A percentile compares a stretch with the other conserved stretches of the same genome.
Evolutionary conservation across 164 flowering plant genomes (phyloP).

Genomic region (Euptelea pleiosperma): DNA sequence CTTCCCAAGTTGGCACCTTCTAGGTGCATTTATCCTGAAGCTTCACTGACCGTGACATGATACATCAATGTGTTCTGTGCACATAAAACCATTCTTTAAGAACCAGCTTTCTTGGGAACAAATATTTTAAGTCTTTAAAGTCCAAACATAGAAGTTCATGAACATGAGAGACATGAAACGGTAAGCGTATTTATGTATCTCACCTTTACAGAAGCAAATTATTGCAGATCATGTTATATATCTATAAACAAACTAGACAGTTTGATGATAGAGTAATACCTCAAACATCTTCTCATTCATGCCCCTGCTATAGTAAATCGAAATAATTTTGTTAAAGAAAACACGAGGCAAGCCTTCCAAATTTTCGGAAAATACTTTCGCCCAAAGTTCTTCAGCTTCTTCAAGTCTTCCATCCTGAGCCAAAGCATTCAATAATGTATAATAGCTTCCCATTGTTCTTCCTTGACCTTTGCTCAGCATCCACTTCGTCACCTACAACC

Average conservation of each 20-base stretch:
- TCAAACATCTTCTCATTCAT: conserved; percentile 89
- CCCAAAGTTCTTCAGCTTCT: conserved; percentile 87
- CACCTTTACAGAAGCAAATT: too few relatives aligned
- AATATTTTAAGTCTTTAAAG: too few relatives aligned
- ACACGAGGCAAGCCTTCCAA: conserved; percentile 72
- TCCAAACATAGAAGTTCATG: too few relatives aligned
- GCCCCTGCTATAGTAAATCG: conserved; percentile 60
- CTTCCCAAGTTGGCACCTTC: too few relatives aligned
- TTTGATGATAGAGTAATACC: conserved; percentile 40
- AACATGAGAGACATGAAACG: too few relatives aligned
- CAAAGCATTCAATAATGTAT: conserved; percentile 65
- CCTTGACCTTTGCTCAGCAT: conserved; percentile 98
- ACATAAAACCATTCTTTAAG: too few relatives aligned
- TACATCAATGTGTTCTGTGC: too few relatives aligned
- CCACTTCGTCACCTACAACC: conserved; percentile 80
- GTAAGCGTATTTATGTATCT: too few relatives aligned
- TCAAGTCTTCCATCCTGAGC: conserved; percentile 82
- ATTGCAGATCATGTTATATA: not conserved
- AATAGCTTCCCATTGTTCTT: conserved; percentile 87
- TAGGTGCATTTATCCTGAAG: too few relatives aligned
- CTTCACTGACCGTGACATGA: too few relatives aligned
- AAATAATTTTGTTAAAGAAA: conserved; percentile 76
- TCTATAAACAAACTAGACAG: not conserved
- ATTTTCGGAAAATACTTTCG: conserved; percentile 53
- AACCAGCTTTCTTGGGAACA: too few relatives aligned